Evolutionary conservation across 495 filamentous ascomycete genomes (phyloP).

Genomic region (Xylaria bambusicola): DNA sequence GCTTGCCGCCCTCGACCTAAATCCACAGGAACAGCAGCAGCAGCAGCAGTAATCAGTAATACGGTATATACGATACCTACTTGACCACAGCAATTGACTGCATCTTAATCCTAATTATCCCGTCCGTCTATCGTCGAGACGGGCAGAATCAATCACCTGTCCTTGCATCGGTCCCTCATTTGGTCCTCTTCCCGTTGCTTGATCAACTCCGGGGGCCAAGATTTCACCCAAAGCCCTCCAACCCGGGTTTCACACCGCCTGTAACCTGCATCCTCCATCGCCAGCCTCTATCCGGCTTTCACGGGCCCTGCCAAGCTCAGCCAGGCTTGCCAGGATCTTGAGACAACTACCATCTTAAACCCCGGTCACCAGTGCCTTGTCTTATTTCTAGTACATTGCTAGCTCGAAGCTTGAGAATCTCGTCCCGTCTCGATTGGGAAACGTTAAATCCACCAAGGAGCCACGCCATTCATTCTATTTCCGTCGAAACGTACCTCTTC

Average conservation of each 20-base stretch:
- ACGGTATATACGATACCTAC: too few species aligned
- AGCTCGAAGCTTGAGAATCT: not conserved
- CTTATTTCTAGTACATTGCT: not conserved
- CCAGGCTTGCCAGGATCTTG: slow-evolving; percentile 13
- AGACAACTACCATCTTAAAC: slow-evolving; percentile 2
- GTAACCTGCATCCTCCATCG: slow-evolving; percentile 6
- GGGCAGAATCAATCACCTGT: too few species aligned
- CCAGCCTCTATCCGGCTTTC: not conserved
- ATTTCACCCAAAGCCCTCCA: not conserved
- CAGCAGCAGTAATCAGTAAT: too few species aligned
- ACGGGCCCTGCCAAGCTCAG: not conserved
- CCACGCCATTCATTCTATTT: not conserved
- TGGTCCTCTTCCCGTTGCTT: too few species aligned
- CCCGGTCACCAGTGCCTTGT: not conserved
- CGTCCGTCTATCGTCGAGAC: too few species aligned
- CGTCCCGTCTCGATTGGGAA: slow-evolving; percentile 8
- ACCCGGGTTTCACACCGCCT: slow-evolving; percentile 7
- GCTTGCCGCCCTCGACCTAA: not conserved
- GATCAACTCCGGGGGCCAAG: too few species aligned
- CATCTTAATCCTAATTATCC: too few species aligned
- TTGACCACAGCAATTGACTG: too few species aligned
- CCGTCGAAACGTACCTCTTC: not conserved
- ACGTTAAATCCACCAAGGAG: slow-evolving; percentile 1
- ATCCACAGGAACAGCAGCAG: too few species aligned
- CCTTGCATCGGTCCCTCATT: too few species aligned